Evolutionary conservation across 495 filamentous ascomycete genomes (phyloP), one percentile per base, ranked within the genome.

Genomic region (Penicillium bovifimosum): DNA sequence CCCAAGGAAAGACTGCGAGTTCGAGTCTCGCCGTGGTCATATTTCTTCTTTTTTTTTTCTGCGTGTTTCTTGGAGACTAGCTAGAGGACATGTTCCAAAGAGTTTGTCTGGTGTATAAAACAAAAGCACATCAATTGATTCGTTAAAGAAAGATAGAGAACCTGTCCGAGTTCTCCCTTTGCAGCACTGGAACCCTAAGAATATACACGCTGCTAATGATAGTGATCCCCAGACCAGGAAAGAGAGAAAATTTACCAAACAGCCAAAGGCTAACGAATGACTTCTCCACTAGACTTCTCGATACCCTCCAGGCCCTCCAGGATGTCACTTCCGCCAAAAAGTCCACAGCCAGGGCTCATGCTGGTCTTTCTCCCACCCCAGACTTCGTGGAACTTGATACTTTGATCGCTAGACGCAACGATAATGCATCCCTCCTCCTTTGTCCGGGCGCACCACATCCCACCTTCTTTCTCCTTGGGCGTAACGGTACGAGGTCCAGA

Each of bases 321-420:
- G 55, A 98, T 96, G 62, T 85, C 83, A 64, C 91, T 96, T 4
- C 91, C 87, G 18, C 87, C 90, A 32, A 96, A 74, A 42, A 89
- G 71, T 6, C 92, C 90, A 35, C 72, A 75, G 9, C 78, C 77
- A 16, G 76, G 73, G 4, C 77, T 67, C 3, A 76, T 77, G 5
- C 72, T 72, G 66, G 80, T 86, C 55, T 73, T 78, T 9, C 79
- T 73, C 11, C 84, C 82, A 11, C 76, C 76, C 95, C 91, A 97
- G 9, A 98, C 82, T 68, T 97, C 91, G 66, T 98, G 92, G 57
- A 97, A 98, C 67, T 93, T 91, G 65, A 98, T 88, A 60, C 84
- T 95, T 64, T 88, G 86, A 69, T 96, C 93, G 60, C 91, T 96
- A 24, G 89, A 88, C 27, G 92, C 95, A 45, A 98, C 86, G 32